Evolutionary conservation across 495 filamentous ascomycete genomes (phyloP).

Genomic region (Penicillium ochrochloron): DNA sequence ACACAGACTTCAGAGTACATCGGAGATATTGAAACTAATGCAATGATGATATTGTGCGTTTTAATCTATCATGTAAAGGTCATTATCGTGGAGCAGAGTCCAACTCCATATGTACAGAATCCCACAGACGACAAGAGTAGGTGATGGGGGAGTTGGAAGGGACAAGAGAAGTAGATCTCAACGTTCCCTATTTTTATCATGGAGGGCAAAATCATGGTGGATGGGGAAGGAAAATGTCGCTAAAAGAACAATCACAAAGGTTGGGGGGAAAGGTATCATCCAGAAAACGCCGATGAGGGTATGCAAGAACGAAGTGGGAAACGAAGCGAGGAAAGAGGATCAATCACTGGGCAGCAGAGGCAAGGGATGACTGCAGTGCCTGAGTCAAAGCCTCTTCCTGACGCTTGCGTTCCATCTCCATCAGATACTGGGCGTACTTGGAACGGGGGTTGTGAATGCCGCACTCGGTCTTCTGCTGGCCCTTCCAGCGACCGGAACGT

Average conservation of each 20-base stretch:
- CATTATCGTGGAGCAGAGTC: conserved; percentile 29
- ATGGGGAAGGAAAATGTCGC: not conserved
- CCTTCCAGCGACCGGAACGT: conserved; percentile 97
- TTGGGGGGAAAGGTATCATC: conserved; percentile 15
- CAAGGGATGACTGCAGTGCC: conserved; percentile 44
- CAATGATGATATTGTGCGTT: conserved; percentile 20
- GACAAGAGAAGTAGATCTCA: conserved; percentile 10
- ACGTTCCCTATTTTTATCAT: conserved; percentile 7
- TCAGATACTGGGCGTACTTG: conserved; percentile 84
- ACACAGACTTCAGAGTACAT: not conserved
- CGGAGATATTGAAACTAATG: not conserved
- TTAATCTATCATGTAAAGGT: conserved; percentile 22
- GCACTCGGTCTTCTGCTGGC: conserved; percentile 91
- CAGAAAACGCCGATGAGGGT: conserved; percentile 25
- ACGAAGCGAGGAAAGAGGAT: conserved; percentile 5
- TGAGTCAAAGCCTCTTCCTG: conserved; percentile 63
- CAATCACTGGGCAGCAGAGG: conserved; percentile 37
- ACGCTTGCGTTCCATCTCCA: conserved; percentile 72
- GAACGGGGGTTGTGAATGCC: conserved; percentile 97
- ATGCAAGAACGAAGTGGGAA: conserved; percentile 24
- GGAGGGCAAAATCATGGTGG: not conserved
- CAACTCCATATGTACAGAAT: conserved; percentile 28
- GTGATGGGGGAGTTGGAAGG: conserved; percentile 16
- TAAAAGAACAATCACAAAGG: not conserved
- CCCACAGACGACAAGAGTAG: conserved; percentile 2